Conservation (phyloP, 495 filamentous ascomycete genomes). For the Hypoxylon subgilvum region DNA sequence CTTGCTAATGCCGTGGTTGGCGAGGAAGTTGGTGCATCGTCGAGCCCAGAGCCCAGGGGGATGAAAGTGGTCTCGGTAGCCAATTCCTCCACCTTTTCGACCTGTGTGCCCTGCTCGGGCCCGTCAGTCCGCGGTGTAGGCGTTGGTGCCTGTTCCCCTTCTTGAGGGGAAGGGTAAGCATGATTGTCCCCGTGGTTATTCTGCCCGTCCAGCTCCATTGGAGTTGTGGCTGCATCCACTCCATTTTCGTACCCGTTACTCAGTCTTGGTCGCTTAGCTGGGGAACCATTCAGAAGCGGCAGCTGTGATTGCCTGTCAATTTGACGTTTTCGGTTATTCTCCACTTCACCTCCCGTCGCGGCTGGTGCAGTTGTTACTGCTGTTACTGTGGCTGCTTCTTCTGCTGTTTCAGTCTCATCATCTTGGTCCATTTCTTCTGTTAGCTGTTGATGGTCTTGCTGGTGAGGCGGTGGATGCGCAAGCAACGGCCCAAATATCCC, state of each 20-base stretch:
- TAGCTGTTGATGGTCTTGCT: conserved; percentile 39
- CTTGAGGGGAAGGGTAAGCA: conserved; percentile 63
- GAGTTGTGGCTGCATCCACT: conserved; percentile 62
- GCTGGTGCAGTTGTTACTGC: conserved; percentile 9
- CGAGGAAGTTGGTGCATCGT: conserved; percentile 50
- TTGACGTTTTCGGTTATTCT: conserved; percentile 58
- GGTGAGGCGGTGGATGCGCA: conserved; percentile 42
- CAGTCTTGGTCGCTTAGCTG: conserved; percentile 59
- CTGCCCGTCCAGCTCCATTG: conserved; percentile 63
- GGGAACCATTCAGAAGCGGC: conserved; percentile 54
- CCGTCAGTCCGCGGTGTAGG: conserved; percentile 66
- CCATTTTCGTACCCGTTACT: conserved; percentile 69
- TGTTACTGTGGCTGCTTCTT: conserved; percentile 35
- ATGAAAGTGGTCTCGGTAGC: conserved; percentile 70
- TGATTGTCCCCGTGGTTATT: conserved; percentile 54
- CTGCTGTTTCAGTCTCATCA: conserved; percentile 45
- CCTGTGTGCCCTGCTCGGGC: conserved; percentile 73
- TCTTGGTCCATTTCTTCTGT: conserved; percentile 43
- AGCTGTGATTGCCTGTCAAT: conserved; percentile 52
- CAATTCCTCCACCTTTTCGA: conserved; percentile 69
- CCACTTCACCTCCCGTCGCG: conserved; percentile 46
- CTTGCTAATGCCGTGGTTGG: conserved; percentile 44
- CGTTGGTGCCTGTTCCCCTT: conserved; percentile 60
- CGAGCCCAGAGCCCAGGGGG: conserved; percentile 56
- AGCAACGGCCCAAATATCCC: conserved; percentile 58